A percentile compares a stretch with the other conserved stretches of the same genome.
Evolutionary conservation across 805 yeast genomes (phyloP).

Genomic region (Starmerella khaoyaiensis): DNA sequence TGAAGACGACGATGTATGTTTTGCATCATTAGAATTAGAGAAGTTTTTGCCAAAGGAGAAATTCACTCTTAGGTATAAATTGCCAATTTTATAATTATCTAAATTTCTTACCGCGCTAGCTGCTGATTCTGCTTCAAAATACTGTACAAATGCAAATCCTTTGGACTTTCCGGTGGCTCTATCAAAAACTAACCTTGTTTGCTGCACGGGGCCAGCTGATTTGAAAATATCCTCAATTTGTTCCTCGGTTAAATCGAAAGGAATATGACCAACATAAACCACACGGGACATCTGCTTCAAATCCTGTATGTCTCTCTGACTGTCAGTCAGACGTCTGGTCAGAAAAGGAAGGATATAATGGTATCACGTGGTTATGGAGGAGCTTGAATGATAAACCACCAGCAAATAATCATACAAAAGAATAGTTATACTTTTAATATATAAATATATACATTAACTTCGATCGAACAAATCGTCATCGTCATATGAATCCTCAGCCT

Average conservation of each 20-base stretch:
- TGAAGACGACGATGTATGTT: neutral
- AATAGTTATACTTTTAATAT: neutral
- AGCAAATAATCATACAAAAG: too few species aligned
- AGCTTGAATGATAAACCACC: too few species aligned
- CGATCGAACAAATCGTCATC: slow-evolving; percentile 49
- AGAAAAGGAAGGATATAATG: too few species aligned
- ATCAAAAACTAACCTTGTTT: slow-evolving; percentile 67
- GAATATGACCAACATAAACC: slow-evolving; percentile 75
- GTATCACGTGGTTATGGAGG: too few species aligned
- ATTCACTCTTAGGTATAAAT: slow-evolving; percentile 59
- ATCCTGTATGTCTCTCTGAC: too few species aligned
- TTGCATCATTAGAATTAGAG: neutral
- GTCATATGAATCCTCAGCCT: slow-evolving; percentile 32
- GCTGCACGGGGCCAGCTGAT: slow-evolving; percentile 78
- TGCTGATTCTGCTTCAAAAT: slow-evolving; percentile 72
- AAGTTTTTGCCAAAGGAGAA: slow-evolving; percentile 14
- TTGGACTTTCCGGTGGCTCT: slow-evolving; percentile 79
- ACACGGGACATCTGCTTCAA: slow-evolving; percentile 30
- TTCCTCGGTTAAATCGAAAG: slow-evolving; percentile 87
- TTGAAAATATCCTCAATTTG: slow-evolving; percentile 76
- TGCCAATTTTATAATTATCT: slow-evolving; percentile 64
- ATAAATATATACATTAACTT: slow-evolving; percentile 6
- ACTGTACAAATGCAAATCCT: slow-evolving; percentile 82
- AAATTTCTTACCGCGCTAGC: slow-evolving; percentile 81
- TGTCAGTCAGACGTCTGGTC: too few species aligned